A percentile compares a stretch with the other conserved stretches of the same genome.
phyloP scores from a whole-genome alignment of 768 basidiomycete species.

The Udeniomyces megalosporus region DNA sequence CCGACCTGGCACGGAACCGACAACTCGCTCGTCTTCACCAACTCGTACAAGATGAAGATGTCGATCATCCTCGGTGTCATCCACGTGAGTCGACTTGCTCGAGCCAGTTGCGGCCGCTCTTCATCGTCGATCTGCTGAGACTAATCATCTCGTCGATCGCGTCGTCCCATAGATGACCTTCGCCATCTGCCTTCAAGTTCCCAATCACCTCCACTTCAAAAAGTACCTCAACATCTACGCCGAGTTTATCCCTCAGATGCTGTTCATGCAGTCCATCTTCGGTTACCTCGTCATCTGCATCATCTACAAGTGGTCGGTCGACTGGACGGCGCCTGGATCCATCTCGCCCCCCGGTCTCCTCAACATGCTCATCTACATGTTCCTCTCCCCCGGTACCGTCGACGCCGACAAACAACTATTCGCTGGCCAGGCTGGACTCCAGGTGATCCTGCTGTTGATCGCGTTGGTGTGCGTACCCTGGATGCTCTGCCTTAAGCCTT shows the following conservation, averaged over 20 bases:
- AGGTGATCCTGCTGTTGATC: conserved; percentile 56
- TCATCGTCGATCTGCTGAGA: no score
- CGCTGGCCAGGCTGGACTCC: conserved; percentile 69
- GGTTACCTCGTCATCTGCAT: conserved; percentile 90
- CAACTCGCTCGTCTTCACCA: conserved; percentile 81
- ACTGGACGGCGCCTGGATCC: conserved; percentile 54
- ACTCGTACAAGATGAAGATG: conserved; percentile 99
- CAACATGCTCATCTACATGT: conserved; percentile 90
- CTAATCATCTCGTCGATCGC: no score
- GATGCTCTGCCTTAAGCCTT: conserved; percentile 85
- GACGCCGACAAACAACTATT: conserved; percentile 56
- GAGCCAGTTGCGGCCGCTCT: no score
- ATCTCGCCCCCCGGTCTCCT: conserved; percentile 71
- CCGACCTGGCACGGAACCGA: conserved; percentile 88
- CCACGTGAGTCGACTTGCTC: conserved; percentile 49
- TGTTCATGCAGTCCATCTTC: conserved; percentile 95
- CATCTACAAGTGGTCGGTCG: conserved; percentile 89
- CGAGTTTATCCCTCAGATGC: conserved; percentile 92
- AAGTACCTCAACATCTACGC: conserved; percentile 70
- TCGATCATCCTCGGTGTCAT: conserved; percentile 88
- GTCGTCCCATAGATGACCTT: conserved; percentile 99
- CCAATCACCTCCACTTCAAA: conserved; percentile 89
- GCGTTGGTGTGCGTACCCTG: conserved; percentile 85
- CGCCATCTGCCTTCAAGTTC: conserved; percentile 84
- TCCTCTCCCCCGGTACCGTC: conserved; percentile 72